Evolutionary conservation across 345 rosid species (phyloP), one percentile per base, ranked within the genome.

Genomic region (Jatropha curcas): DNA sequence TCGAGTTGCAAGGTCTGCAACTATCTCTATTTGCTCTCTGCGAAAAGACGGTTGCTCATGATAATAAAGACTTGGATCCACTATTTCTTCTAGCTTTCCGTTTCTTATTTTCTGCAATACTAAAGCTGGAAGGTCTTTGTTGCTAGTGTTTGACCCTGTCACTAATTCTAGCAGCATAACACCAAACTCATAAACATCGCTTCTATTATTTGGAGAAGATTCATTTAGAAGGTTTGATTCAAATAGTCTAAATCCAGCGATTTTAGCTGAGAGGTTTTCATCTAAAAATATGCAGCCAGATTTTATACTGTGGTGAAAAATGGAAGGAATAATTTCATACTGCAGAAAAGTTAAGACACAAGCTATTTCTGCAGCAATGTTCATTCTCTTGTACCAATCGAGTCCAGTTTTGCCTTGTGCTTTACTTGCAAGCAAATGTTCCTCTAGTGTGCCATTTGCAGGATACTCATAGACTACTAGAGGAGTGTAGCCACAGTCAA

Each of bases 1-100:
- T 79, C 95, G 73, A 0, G 91, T 88, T 13, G 93, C 97, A 14
- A 93, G 77, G 75, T 93, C 97, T 55, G 93, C 91, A 4, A 89
- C 88, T 60, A 71, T 77, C 70, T 86, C 86, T 57, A 93, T 91
- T 79, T 93, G 93, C 71, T 89, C 91, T 65, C 82, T 77, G 24
- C 79, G 84, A 9, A 62, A 70, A 28, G 69, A 22, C 0, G 92
- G 81, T 60, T 85, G 93, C 82, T 89, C 93, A 24, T 88, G 89
- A 76, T 82, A 86, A 79, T 86, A 85, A n/a, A 93, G 77, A 52
- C 69, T 67, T 19, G 95, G 91, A 75, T 93, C 97, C 67, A 88
- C 86, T 1, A 88, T 81, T 65, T 91, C 98, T 73, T 89, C 92
- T 25, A 89, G 79, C 84, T 84, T 91, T 67, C 92, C 90, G 12